Evolutionary conservation across 768 basidiomycete genomes (phyloP).

Genomic region (Russula virescens): DNA sequence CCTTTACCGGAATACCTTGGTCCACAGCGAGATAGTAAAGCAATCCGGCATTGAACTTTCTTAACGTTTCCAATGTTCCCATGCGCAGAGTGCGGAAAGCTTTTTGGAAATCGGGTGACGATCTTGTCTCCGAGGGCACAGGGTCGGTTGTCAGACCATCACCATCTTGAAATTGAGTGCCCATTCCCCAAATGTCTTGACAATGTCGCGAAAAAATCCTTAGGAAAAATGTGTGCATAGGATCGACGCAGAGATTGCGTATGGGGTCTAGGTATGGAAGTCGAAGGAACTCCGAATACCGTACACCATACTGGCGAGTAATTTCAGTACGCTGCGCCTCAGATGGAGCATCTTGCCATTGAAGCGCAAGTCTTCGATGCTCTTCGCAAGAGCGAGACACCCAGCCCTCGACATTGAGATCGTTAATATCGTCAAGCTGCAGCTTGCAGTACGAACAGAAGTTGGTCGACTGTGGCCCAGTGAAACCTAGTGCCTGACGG

Average conservation of each 20-base stretch:
- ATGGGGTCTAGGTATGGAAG: constrained; percentile 2
- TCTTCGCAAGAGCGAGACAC: neutral
- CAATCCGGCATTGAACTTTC: neutral
- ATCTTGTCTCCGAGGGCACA: neutral
- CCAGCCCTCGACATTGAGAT: neutral
- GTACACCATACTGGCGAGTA: constrained; percentile 2
- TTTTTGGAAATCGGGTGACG: neutral
- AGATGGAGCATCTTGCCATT: constrained; percentile 25
- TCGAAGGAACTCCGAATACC: constrained; percentile 24
- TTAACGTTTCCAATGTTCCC: neutral
- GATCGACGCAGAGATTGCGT: constrained; percentile 22
- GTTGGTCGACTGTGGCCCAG: neutral
- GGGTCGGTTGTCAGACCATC: neutral
- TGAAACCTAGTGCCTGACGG: neutral
- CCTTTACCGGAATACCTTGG: neutral
- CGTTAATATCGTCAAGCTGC: neutral
- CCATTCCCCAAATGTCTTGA: neutral
- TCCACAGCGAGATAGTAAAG: neutral
- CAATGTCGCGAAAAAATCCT: neutral
- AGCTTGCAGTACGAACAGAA: neutral
- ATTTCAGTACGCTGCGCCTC: constrained; percentile 11
- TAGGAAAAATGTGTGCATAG: constrained; percentile 25
- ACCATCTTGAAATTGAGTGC: neutral
- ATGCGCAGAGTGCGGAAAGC: neutral
- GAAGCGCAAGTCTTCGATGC: constrained; percentile 9